A percentile compares a stretch with the other conserved stretches of the same genome.
Conservation (phyloP, 805 yeast genomes). For the Cyberlindnera mycetangii region DNA sequence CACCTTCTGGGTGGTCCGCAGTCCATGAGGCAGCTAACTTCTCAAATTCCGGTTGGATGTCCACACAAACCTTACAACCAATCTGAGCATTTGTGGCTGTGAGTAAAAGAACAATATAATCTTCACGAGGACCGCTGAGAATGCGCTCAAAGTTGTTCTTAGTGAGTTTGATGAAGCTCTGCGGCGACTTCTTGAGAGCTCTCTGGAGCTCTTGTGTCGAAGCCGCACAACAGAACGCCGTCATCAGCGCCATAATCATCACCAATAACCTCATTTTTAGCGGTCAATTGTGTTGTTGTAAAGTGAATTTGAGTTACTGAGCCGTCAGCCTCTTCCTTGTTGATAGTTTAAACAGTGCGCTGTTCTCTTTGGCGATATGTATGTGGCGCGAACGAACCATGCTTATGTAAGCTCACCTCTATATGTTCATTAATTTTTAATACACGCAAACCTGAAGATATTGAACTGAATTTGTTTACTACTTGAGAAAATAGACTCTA, state of each 20-base stretch:
- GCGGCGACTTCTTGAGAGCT: constrained; percentile 28
- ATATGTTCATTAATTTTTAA: no score
- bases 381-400: no score
- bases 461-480: no score
- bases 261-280: constrained; percentile 9
- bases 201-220: constrained; percentile 25
- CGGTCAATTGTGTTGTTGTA: background rate
- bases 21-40: constrained; percentile 63
- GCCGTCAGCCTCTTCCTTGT: background rate
- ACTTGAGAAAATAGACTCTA: no score
- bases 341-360: background rate
- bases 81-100: constrained; percentile 74
- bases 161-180: constrained; percentile 46
- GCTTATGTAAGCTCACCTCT: no score
- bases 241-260: constrained; percentile 9
- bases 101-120: constrained; percentile 63
- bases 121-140: constrained; percentile 61
- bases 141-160: constrained; percentile 57
- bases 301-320: background rate
- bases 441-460: no score
- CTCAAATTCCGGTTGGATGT: constrained; percentile 63
- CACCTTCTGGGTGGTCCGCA: constrained; percentile 53
- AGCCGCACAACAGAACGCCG: constrained; percentile 17
- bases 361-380: background rate
- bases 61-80: constrained; percentile 73